Evolutionary conservation across 2,329 filamentous ascomycete species (phyloP).

Genomic region (Ophiostoma australiae): DNA sequence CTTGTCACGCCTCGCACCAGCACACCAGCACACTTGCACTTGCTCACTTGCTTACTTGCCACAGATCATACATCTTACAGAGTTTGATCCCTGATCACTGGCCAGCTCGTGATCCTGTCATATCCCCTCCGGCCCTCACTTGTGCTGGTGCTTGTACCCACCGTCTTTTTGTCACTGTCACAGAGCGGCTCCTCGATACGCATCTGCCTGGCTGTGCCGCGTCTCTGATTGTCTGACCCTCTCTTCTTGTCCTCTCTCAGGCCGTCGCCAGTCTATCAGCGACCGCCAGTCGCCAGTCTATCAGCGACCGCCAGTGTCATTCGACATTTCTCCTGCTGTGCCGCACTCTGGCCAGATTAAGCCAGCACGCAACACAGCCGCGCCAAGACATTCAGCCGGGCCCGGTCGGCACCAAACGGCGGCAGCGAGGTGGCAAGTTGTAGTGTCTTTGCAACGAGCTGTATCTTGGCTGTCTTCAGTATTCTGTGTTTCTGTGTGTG

Average conservation of each 20-base stretch:
- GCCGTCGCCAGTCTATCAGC: neutral
- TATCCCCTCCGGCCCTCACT: neutral
- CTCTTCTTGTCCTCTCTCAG: neutral
- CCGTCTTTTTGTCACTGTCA: neutral
- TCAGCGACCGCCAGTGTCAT: neutral
- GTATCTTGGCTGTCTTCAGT: neutral
- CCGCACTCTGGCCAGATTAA: neutral
- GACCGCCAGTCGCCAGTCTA: neutral
- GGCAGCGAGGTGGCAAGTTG: neutral
- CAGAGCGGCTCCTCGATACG: neutral
- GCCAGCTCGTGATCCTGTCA: neutral
- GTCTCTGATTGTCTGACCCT: neutral
- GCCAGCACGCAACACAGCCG: neutral
- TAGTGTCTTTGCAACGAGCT: no score
- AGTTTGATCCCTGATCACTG: neutral
- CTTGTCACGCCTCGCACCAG: no score
- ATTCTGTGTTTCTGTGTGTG: neutral
- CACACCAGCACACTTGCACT: no score
- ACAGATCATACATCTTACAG: neutral
- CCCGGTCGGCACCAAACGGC: neutral
- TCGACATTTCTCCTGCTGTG: neutral
- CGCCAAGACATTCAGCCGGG: neutral
- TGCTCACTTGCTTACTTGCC: no score
- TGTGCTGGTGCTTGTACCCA: neutral
- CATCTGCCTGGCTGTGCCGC: conserved; percentile 5